These are phyloP conservation scores for Ophiostoma sp. DNA, from an alignment of 2,329 filamentous ascomycete species.

Conservation along the genomic window DNA sequence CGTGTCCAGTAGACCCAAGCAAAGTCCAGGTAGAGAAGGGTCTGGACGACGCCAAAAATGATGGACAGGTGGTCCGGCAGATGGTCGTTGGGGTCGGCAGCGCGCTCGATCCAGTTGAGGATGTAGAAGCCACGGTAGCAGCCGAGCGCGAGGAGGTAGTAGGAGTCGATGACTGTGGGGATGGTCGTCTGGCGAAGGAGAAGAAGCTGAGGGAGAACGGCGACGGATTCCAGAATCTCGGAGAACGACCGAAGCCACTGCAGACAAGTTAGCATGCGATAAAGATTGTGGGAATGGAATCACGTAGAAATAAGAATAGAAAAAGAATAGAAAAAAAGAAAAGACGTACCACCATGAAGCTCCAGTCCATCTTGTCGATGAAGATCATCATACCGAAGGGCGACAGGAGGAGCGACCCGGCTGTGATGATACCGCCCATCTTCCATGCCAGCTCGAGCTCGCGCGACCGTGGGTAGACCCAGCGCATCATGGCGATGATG, in stretches of 20 bases:
- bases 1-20: constrained; percentile 95
- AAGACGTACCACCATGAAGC: constrained; percentile 43
- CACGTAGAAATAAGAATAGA: not conserved
- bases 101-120: constrained; percentile 79
- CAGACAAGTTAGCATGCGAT: not conserved
- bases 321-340: not conserved
- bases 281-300: not conserved
- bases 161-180: constrained; percentile 94
- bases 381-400: constrained; percentile 70
- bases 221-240: constrained; percentile 84
- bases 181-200: constrained; percentile 91
- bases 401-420: constrained; percentile 59
- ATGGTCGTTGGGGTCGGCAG: constrained; percentile 52
- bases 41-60: constrained; percentile 85
- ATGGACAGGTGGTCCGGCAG: constrained; percentile 66
- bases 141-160: constrained; percentile 82
- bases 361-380: constrained; percentile 42
- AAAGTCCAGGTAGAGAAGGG: constrained; percentile 85
- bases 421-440: constrained; percentile 65
- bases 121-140: constrained; percentile 86
- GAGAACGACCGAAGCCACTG: constrained; percentile 84
- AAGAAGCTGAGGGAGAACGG: constrained; percentile 83
- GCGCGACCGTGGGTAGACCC: constrained; percentile 76
- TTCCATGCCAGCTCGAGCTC: constrained; percentile 94
- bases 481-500: constrained; percentile 82